Evolutionary conservation across 2,329 filamentous ascomycete genomes (phyloP).

Genomic region (Phaeosphaeriaceae sp.): DNA sequence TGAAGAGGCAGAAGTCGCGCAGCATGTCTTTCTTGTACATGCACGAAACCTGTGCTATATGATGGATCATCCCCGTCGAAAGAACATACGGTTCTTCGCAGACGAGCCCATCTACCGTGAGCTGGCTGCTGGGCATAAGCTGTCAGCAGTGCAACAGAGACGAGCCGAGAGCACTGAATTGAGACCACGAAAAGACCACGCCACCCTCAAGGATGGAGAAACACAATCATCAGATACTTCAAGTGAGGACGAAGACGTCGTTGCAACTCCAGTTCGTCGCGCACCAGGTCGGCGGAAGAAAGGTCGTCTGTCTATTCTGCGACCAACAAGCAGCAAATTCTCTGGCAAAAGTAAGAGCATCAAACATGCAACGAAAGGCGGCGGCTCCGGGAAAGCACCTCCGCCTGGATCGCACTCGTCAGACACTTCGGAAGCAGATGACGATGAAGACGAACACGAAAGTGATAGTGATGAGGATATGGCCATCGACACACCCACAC

Average conservation of each 20-base stretch:
- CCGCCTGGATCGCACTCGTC: slow-evolving; percentile 21
- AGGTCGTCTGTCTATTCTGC: slow-evolving; percentile 43
- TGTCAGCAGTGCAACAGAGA: slow-evolving; percentile 40
- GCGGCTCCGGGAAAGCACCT: slow-evolving; percentile 34
- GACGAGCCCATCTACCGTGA: slow-evolving; percentile 45
- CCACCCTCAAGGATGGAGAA: slow-evolving; percentile 29
- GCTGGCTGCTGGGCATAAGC: slow-evolving; percentile 30
- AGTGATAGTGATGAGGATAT: slow-evolving; percentile 29
- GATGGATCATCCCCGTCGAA: slow-evolving; percentile 47
- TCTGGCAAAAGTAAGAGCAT: slow-evolving; percentile 45
- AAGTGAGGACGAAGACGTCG: slow-evolving; percentile 25
- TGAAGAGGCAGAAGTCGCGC: slow-evolving; percentile 41
- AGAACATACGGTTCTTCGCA: slow-evolving; percentile 36
- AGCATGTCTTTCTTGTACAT: slow-evolving; percentile 45
- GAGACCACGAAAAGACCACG: slow-evolving; percentile 37
- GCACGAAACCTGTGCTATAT: slow-evolving; percentile 48
- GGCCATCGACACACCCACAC: slow-evolving; percentile 38
- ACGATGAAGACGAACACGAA: slow-evolving; percentile 17
- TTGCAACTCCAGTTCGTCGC: slow-evolving; percentile 32
- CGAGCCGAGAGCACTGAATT: slow-evolving; percentile 40
- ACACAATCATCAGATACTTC: slow-evolving; percentile 33
- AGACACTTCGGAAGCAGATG: slow-evolving; percentile 19
- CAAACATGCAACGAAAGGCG: slow-evolving; percentile 15
- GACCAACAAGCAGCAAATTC: slow-evolving; percentile 45
- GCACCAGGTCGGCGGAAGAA: slow-evolving; percentile 28